Conservation (phyloP, 2,329 filamentous ascomycete species). For the Monosporascus ibericus region DNA sequence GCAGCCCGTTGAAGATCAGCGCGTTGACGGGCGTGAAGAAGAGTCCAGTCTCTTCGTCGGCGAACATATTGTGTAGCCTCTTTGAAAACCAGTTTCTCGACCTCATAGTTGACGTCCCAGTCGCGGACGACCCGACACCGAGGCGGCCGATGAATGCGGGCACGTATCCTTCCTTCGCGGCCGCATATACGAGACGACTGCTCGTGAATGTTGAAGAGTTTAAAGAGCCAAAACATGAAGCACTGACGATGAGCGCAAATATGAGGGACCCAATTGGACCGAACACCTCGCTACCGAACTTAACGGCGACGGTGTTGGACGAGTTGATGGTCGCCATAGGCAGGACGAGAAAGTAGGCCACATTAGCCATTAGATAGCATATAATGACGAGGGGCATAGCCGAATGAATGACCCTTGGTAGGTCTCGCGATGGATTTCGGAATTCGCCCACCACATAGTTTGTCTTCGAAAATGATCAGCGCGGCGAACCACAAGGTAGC, state of each 20-base stretch:
- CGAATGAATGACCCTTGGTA: conserved; percentile 92
- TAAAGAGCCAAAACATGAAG: conserved; percentile 88
- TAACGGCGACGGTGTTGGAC: conserved; percentile 91
- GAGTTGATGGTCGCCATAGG: conserved; percentile 74
- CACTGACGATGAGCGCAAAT: conserved; percentile 82
- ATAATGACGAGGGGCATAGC: conserved; percentile 92
- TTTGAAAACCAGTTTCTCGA: conserved; percentile 53
- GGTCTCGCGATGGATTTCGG: conserved; percentile 80
- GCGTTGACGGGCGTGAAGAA: conserved; percentile 95
- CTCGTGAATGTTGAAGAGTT: conserved; percentile 94
- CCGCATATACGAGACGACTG: conserved; percentile 85
- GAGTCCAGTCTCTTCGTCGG: conserved; percentile 71
- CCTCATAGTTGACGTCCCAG: conserved; percentile 38
- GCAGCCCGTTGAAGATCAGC: conserved; percentile 68
- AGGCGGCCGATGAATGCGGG: conserved; percentile 78
- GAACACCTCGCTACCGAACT: conserved; percentile 87
- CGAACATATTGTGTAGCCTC: conserved; percentile 55
- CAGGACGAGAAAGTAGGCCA: conserved; percentile 91
- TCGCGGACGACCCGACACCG: conserved; percentile 50
- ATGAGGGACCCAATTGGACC: conserved; percentile 75
- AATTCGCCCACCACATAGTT: conserved; percentile 98
- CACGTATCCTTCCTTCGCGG: conserved; percentile 91
- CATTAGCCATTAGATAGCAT: conserved; percentile 83
- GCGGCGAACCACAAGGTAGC: conserved; percentile 6
- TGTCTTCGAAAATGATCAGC: conserved; percentile 51